Conservation (phyloP, 2,329 filamentous ascomycete genomes). For the Gyromitra esculenta region DNA sequence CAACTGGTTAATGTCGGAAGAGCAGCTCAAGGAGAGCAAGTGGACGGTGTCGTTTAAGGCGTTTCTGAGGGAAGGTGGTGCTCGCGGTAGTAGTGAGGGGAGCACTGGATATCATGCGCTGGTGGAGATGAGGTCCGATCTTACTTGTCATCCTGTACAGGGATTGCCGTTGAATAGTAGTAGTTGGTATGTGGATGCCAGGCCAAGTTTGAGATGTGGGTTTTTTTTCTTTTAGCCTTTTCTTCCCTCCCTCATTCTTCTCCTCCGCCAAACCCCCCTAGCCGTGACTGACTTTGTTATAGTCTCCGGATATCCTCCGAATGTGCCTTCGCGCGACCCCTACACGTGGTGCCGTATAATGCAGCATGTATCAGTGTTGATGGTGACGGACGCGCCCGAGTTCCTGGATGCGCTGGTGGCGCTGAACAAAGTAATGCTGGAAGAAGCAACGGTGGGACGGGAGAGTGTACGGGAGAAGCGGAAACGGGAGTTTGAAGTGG, state of each 20-base stretch:
- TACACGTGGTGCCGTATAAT: slow-evolving; percentile 52
- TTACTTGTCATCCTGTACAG: slow-evolving; percentile 29
- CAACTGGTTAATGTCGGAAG: slow-evolving; percentile 43
- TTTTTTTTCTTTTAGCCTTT: not conserved
- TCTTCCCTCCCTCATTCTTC: not conserved
- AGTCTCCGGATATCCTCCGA: slow-evolving; percentile 53
- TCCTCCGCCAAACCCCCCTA: not conserved
- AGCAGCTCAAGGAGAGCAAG: slow-evolving; percentile 39
- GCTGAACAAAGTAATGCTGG: slow-evolving; percentile 34
- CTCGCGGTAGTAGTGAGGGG: not conserved
- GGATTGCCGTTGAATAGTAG: slow-evolving; percentile 49
- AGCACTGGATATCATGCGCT: slow-evolving; percentile 38
- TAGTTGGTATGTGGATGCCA: slow-evolving; percentile 49
- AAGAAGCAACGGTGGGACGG: slow-evolving; percentile 3
- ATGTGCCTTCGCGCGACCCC: slow-evolving; percentile 50
- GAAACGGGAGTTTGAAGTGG: slow-evolving; percentile 11
- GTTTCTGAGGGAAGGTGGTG: slow-evolving; percentile 39
- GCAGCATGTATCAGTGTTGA: slow-evolving; percentile 50
- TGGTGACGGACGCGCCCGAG: slow-evolving; percentile 52
- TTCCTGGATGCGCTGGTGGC: slow-evolving; percentile 36
- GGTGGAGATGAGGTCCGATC: slow-evolving; percentile 40
- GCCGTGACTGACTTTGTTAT: not conserved
- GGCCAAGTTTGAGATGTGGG: slow-evolving; percentile 50
- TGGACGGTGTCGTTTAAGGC: slow-evolving; percentile 54
- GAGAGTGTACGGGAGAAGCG: not conserved